A percentile compares a stretch with the other conserved stretches of the same genome.
phyloP scores from a whole-genome alignment of 176 grass and related monocot genomes.

The Ampelocalamus luodianensis region DNA sequence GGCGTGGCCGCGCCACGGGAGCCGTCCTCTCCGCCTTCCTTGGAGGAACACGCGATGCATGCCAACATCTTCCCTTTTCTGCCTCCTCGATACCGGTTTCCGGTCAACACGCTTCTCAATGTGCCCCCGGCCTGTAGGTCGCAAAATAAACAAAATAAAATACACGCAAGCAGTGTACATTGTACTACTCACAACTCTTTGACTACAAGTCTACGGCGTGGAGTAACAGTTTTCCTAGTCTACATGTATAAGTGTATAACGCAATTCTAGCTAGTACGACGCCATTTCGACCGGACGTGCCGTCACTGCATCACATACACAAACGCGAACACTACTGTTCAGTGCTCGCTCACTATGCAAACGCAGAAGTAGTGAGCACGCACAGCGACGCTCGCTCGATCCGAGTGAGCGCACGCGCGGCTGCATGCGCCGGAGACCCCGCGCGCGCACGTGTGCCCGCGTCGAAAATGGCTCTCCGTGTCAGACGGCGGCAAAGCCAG shows the following conservation, averaged over 20 bases:
- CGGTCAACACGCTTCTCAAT: not conserved
- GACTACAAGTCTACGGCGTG: too few species aligned
- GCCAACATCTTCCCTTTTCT: constrained; percentile 65
- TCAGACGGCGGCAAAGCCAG: not conserved
- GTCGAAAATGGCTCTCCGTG: not conserved
- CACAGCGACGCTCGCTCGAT: not conserved
- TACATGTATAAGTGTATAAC: not conserved
- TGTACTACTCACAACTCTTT: too few species aligned
- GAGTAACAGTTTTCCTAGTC: too few species aligned
- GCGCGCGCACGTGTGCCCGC: not conserved
- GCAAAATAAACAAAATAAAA: too few species aligned
- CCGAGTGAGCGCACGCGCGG: not conserved
- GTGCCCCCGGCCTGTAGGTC: not conserved
- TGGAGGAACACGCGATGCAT: constrained; percentile 90
- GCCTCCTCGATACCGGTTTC: not conserved
- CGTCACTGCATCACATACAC: not conserved
- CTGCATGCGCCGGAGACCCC: not conserved
- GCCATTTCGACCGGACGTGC: not conserved
- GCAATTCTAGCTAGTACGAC: not conserved
- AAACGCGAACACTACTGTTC: not conserved
- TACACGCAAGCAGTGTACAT: too few species aligned
- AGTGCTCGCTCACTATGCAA: not conserved
- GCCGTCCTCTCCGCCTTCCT: constrained; percentile 78
- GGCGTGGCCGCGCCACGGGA: constrained; percentile 67
- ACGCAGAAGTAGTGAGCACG: not conserved